A percentile compares a stretch with the other conserved stretches of the same genome.
Evolutionary conservation across 345 rosid species (phyloP).

Genomic region (Zanthoxylum bungeanum): DNA sequence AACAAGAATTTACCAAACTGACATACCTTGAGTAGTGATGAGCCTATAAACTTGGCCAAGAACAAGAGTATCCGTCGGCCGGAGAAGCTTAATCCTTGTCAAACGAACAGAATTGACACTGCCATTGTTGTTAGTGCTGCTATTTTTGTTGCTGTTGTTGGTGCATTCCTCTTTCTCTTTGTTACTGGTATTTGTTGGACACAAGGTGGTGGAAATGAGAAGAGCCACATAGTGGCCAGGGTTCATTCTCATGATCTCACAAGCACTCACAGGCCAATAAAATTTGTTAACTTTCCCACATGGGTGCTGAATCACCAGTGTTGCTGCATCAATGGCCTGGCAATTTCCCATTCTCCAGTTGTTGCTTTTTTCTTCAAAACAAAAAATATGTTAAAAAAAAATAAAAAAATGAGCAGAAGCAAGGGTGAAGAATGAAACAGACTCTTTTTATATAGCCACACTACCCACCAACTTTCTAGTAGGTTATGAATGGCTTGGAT

Average conservation of each 20-base stretch:
- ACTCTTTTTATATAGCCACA: constrained; percentile 43
- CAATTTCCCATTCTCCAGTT: constrained; percentile 72
- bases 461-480: constrained; percentile 22
- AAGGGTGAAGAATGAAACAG: constrained; percentile 8
- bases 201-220: constrained; percentile 69
- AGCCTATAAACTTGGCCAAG: constrained; percentile 88
- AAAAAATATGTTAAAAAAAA: background rate
- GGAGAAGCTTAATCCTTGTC: constrained; percentile 89
- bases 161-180: constrained; percentile 3
- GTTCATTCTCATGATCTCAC: constrained; percentile 72
- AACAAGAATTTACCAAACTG: background rate
- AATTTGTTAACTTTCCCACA: constrained; percentile 67
- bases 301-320: constrained; percentile 74
- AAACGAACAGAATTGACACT: constrained; percentile 46
- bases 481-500: constrained; percentile 3
- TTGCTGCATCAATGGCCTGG: constrained; percentile 82
- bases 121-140: background rate
- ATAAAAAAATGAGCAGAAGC: background rate
- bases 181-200: constrained; percentile 24
- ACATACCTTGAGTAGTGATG: constrained; percentile 65
- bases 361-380: background rate
- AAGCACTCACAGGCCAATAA: constrained; percentile 58
- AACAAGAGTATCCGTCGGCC: constrained; percentile 71
- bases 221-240: constrained; percentile 95
- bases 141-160: background rate